Evolutionary conservation across 2,329 filamentous ascomycete species (phyloP).

Genomic region (Cytospora mali): DNA sequence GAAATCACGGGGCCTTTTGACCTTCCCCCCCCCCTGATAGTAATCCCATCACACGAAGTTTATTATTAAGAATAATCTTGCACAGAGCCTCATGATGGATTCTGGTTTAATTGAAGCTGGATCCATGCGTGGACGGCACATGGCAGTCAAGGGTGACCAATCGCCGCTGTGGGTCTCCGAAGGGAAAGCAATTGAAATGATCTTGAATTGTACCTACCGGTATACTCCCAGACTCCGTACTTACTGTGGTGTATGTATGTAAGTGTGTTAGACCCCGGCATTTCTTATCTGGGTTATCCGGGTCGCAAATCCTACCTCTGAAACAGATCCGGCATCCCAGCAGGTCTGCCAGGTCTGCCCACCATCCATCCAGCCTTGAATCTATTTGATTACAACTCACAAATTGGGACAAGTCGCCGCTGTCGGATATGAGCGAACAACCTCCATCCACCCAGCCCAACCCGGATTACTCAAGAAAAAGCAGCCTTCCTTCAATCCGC

Average conservation of each 20-base stretch:
- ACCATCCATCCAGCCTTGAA: conserved; percentile 1
- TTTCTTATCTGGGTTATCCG: conserved; percentile 9
- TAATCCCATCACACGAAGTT: neutral
- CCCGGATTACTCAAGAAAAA: neutral
- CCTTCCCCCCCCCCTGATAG: no score
- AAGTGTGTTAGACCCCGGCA: neutral
- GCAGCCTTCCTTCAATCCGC: neutral
- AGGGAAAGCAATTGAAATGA: conserved; percentile 15
- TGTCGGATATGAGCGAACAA: conserved; percentile 16
- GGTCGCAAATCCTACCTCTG: conserved; percentile 10
- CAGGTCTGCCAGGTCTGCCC: no score
- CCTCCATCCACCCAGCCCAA: neutral
- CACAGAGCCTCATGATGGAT: neutral
- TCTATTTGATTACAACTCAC: conserved; percentile 9
- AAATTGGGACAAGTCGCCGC: neutral
- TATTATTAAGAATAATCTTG: neutral
- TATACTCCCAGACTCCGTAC: no score
- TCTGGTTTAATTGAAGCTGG: neutral
- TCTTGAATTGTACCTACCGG: no score
- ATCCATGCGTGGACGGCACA: conserved; percentile 25
- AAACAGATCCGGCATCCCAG: no score
- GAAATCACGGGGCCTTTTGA: no score
- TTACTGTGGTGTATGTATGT: no score
- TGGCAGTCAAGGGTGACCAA: conserved; percentile 25
- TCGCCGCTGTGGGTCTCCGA: conserved; percentile 8